Evolutionary conservation across 2,329 filamentous ascomycete species (phyloP).

Genomic region (Phialophora macrospora): DNA sequence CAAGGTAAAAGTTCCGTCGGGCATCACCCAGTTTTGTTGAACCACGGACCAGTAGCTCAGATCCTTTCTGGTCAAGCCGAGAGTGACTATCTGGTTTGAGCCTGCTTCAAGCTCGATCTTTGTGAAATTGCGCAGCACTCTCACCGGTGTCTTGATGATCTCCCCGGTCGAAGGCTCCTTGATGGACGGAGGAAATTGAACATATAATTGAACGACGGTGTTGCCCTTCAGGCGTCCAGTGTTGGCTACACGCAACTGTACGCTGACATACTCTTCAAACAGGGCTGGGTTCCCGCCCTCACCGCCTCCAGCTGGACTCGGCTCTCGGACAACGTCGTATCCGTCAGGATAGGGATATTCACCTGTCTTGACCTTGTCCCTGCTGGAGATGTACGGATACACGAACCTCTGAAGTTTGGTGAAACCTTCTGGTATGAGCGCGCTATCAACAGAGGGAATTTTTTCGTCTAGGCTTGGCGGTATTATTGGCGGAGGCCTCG

Average conservation of each 20-base stretch:
- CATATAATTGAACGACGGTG: constrained; percentile 40
- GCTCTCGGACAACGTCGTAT: constrained; percentile 57
- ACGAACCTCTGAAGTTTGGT: constrained; percentile 70
- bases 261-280: constrained; percentile 59
- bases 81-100: constrained; percentile 58
- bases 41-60: constrained; percentile 73
- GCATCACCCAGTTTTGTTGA: constrained; percentile 71
- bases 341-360: constrained; percentile 60
- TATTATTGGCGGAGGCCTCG: constrained; percentile 48
- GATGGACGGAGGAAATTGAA: constrained; percentile 46
- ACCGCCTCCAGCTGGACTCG: constrained; percentile 70
- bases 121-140: constrained; percentile 73
- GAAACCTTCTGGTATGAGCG: constrained; percentile 66
- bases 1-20: constrained; percentile 44
- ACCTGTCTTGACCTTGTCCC: constrained; percentile 54
- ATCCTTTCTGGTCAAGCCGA: constrained; percentile 69
- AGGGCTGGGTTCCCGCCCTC: constrained; percentile 71
- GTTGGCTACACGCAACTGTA: constrained; percentile 36
- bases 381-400: constrained; percentile 69
- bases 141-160: constrained; percentile 67
- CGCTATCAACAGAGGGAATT: constrained; percentile 61
- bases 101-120: constrained; percentile 66
- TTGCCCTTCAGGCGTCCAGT: constrained; percentile 36
- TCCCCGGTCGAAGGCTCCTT: constrained; percentile 51
- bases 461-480: constrained; percentile 62